phyloP scores from a whole-genome alignment of 1,284 basidiomycete genomes.

The Earliella scabrosa region DNA sequence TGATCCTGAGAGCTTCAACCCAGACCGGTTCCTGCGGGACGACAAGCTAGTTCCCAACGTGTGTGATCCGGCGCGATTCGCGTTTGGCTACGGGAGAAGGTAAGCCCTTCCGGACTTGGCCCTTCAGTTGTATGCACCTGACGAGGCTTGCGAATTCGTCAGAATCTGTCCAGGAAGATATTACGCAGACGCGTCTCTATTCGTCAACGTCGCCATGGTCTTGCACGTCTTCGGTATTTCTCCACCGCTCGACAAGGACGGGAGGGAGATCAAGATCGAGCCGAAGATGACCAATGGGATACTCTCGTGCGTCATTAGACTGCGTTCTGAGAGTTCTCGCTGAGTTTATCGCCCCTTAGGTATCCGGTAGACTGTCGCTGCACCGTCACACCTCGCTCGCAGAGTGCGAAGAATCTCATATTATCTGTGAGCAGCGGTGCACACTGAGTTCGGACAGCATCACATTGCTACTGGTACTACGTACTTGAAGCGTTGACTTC shows the following conservation, averaged over 20 bases:
- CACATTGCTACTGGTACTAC: too few species aligned
- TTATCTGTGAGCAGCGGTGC: too few species aligned
- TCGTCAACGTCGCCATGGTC: slow-evolving; percentile 10
- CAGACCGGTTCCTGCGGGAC: slow-evolving; percentile 21
- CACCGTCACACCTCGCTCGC: slow-evolving; percentile 1
- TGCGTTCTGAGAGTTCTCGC: neutral
- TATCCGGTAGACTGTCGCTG: slow-evolving; percentile 2
- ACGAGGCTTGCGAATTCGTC: neutral
- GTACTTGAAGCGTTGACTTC: too few species aligned
- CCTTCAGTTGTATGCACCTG: neutral
- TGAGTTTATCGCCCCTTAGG: neutral
- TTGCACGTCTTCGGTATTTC: slow-evolving; percentile 8
- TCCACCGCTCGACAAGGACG: slow-evolving; percentile 1
- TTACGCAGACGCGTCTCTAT: slow-evolving; percentile 15
- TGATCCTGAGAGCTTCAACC: slow-evolving; percentile 21
- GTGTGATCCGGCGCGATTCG: slow-evolving; percentile 8
- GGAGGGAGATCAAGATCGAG: neutral
- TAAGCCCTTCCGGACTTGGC: neutral
- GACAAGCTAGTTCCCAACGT: slow-evolving; percentile 10
- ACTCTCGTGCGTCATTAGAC: slow-evolving; percentile 1
- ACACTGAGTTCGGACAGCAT: too few species aligned
- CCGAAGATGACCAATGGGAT: neutral
- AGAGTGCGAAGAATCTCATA: neutral
- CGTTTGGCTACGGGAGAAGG: slow-evolving; percentile 29
- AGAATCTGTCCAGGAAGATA: slow-evolving; percentile 21